Evolutionary conservation across 2,329 filamentous ascomycete genomes (phyloP).

Genomic region (Alternaria atra): DNA sequence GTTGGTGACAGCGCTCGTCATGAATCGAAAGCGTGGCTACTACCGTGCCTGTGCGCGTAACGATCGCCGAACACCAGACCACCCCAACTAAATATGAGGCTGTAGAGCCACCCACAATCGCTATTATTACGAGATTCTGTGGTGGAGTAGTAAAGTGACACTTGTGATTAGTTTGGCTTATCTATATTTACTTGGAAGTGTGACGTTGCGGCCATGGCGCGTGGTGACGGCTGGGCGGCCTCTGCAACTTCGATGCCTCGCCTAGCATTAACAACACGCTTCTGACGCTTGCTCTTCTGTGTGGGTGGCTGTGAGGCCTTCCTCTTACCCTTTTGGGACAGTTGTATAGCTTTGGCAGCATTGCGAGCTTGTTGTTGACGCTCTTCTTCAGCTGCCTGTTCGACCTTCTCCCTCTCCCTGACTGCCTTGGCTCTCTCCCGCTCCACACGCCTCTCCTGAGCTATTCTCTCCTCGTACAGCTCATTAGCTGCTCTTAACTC

Average conservation of each 20-base stretch:
- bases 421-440: not conserved
- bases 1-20: too few species aligned
- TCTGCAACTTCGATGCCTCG: not conserved
- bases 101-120: not conserved
- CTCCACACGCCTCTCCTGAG: not conserved
- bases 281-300: not conserved
- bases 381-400: not conserved
- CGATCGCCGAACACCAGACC: too few species aligned
- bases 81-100: not conserved
- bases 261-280: not conserved
- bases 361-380: not conserved
- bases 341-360: not conserved
- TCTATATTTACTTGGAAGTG: not conserved
- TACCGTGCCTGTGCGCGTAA: too few species aligned
- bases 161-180: not conserved
- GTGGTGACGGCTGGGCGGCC: not conserved
- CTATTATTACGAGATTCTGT: not conserved
- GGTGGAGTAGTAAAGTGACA: not conserved
- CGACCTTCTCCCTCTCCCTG: not conserved
- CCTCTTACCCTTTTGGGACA: not conserved
- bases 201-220: not conserved
- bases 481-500: not conserved
- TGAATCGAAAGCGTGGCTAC: too few species aligned
- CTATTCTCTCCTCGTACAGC: not conserved
- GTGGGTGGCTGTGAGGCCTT: not conserved